phyloP scores from a whole-genome alignment of 192 early-diverging fungal species.

The Ramicandelaber brevisporus region DNA sequence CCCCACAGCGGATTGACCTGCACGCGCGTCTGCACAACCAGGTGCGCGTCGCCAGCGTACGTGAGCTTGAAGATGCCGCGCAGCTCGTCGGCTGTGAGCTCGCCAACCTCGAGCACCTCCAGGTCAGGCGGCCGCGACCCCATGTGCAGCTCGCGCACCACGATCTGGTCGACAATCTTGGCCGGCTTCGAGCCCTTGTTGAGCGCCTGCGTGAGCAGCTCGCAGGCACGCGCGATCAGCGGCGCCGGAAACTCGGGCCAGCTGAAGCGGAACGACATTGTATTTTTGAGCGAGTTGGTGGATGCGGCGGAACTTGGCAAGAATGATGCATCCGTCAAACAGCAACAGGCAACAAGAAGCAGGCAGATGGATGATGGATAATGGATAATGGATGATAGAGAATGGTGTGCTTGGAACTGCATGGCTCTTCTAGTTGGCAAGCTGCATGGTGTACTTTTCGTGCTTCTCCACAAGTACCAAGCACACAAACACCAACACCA shows the following conservation, averaged over 20 bases:
- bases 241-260: constrained; percentile 61
- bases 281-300: too few species aligned
- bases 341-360: too few species aligned
- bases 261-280: constrained; percentile 74
- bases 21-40: constrained; percentile 61
- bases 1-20: constrained; percentile 26
- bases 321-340: too few species aligned
- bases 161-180: constrained; percentile 65
- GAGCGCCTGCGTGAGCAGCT: constrained; percentile 49
- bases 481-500: too few species aligned
- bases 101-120: constrained; percentile 77
- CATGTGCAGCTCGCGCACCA: constrained; percentile 64
- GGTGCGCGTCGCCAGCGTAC: constrained; percentile 65
- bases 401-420: too few species aligned
- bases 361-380: too few species aligned
- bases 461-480: too few species aligned
- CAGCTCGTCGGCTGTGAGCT: constrained; percentile 58
- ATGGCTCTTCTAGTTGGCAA: too few species aligned
- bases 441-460: too few species aligned
- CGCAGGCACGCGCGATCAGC: constrained; percentile 50
- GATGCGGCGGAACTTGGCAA: not conserved
- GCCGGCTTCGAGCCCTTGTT: constrained; percentile 66
- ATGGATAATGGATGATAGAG: too few species aligned
- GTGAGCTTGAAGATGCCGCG: constrained; percentile 68
- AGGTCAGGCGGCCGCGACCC: constrained; percentile 74